phyloP scores from a whole-genome alignment of 805 yeast genomes.

The Kazachstania africana region DNA sequence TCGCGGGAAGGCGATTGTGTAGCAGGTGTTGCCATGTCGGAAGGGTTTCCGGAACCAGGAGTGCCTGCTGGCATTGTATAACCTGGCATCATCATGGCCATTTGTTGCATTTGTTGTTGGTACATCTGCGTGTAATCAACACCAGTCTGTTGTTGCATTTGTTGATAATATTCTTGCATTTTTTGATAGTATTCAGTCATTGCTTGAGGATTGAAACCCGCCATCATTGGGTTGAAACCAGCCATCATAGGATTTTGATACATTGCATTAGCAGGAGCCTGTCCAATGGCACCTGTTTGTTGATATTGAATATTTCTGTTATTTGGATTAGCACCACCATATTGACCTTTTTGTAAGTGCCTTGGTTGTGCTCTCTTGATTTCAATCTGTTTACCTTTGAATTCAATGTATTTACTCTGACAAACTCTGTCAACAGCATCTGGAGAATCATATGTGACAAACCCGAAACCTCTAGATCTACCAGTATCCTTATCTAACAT shows the following conservation, averaged over 20 bases:
- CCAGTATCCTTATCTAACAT: constrained; percentile 98
- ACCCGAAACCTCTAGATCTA: constrained; percentile 93
- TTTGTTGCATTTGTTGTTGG: constrained; percentile 28
- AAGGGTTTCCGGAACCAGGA: background rate
- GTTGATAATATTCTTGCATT: constrained; percentile 41
- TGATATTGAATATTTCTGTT: constrained; percentile 19
- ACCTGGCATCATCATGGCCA: constrained; percentile 18
- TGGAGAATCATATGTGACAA: constrained; percentile 89
- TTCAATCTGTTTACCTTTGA: constrained; percentile 80
- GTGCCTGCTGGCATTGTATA: constrained; percentile 4
- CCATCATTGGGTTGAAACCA: constrained; percentile 25
- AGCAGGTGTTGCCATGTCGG: background rate
- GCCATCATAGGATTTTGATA: constrained; percentile 26
- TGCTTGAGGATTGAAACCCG: constrained; percentile 41
- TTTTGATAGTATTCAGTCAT: constrained; percentile 55
- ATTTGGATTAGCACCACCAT: constrained; percentile 1
- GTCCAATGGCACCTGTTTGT: constrained; percentile 17
- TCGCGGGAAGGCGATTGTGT: background rate
- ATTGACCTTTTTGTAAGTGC: constrained; percentile 40
- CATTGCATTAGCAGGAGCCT: constrained; percentile 15
- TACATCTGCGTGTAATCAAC: constrained; percentile 26
- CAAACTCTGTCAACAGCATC: constrained; percentile 88
- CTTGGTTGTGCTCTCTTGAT: constrained; percentile 79
- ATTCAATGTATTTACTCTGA: constrained; percentile 65
- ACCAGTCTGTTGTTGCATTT: constrained; percentile 27